Evolutionary conservation across 73 alveolate genomes (phyloP), one percentile per base, ranked within the genome.

Genomic region (Symbiodinium pilosum): DNA sequence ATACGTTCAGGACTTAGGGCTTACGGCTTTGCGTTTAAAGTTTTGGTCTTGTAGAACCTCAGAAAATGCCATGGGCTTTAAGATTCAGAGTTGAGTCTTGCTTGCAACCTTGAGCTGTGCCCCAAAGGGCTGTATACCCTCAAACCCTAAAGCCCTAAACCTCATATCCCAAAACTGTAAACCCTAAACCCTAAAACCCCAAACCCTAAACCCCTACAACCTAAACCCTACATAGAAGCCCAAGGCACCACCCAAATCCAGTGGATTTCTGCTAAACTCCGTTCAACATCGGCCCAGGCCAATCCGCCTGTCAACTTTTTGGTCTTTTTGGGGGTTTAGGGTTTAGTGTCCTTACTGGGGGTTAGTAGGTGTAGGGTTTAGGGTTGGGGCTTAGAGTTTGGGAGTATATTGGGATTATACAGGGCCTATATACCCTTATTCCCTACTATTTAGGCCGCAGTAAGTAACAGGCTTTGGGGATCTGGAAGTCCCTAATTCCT

Each of bases 201-300:
- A 11, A 28, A 32, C 24, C 32, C 84, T 9, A 32, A 26, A 11
- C 43, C 1, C 84, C 32, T 30, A n/a, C n/a, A 26, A 4, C 84
- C 16, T 30, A 11, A 30, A 43, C 9, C 32, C 2, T 59, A 4
- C 34, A 14, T 4, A 59, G 77, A 26, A n/a, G n/a, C n/a, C 85
- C 85, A 71, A n/a, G 85, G 43, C 30, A 14, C 85, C 32, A 71
- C 85, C 85, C 85, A 71, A 30, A 71, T 34, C 85, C 85, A 71
- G 85, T 71, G 85, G 85, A 71, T 71, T 34, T 71, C 85, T 43
- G 43, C 30, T 43, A 71, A 36, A 30, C 44, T 36, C 43, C 43
- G 85, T 43, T 71, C 85, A 21, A 71, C 85, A 2, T 71, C 85
- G 26, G 44, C 16, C 85, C 85, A 71, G 43, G 41, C 43, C 85